phyloP scores from a whole-genome alignment of 306 rosid species.

The Corylus avellana region DNA sequence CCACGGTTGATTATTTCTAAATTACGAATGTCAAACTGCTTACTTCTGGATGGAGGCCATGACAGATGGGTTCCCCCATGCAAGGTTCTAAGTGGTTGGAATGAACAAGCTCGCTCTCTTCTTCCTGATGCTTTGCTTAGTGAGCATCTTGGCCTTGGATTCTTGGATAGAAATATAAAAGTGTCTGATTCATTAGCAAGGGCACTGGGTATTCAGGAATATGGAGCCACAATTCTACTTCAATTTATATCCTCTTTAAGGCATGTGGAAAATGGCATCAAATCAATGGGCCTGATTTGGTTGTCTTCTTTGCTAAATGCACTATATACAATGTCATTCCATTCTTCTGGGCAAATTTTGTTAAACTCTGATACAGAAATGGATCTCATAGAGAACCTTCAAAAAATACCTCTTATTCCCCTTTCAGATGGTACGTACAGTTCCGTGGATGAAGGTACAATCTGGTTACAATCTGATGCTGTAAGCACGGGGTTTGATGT shows the following conservation, averaged over 20 bases:
- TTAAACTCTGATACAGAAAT: conserved; percentile 41
- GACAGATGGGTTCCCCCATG: conserved; percentile 83
- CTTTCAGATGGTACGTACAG: conserved; percentile 88
- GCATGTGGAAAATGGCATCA: conserved; percentile 40
- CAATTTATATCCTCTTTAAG: conserved; percentile 59
- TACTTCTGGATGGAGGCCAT: conserved; percentile 70
- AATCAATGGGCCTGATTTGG: conserved; percentile 71
- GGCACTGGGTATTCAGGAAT: conserved; percentile 82
- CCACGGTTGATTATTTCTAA: conserved; percentile 76
- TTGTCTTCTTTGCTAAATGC: conserved; percentile 64
- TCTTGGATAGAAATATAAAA: conserved; percentile 60
- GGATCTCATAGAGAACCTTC: conserved; percentile 48
- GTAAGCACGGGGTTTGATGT: conserved; percentile 50
- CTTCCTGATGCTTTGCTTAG: conserved; percentile 65
- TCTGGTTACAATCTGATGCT: conserved; percentile 73
- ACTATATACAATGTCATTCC: conserved; percentile 49
- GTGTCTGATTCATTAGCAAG: conserved; percentile 68
- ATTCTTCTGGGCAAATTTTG: conserved; percentile 44
- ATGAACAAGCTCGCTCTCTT: conserved; percentile 61
- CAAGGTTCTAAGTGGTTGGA: conserved; percentile 91
- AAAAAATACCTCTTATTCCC: conserved; percentile 65
- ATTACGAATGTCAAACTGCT: conserved; percentile 71
- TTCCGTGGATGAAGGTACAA: conserved; percentile 70
- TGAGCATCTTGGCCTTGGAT: conserved; percentile 83
- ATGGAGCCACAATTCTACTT: conserved; percentile 72